phyloP scores from a whole-genome alignment of 495 filamentous ascomycete species.

The Aspergillus incahuasiensis region DNA sequence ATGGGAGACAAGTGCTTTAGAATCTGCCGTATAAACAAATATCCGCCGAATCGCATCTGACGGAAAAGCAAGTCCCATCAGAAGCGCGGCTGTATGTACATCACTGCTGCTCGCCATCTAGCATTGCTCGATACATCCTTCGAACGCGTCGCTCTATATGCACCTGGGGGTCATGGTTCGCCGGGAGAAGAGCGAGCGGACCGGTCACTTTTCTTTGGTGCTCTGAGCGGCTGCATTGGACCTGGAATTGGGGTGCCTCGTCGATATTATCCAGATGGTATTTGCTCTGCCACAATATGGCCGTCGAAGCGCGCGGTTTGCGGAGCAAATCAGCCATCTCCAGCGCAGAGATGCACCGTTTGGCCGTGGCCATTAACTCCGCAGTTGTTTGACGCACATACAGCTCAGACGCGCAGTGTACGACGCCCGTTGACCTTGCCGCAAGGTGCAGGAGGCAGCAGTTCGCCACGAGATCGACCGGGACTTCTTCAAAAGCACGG shows the following conservation, averaged over 20 bases:
- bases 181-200: neutral
- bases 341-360: neutral
- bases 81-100: no score
- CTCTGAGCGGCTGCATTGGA: neutral
- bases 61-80: no score
- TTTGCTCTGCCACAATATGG: neutral
- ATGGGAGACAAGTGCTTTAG: no score
- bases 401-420: constrained; percentile 2
- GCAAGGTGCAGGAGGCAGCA: constrained; percentile 15
- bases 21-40: neutral
- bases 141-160: neutral
- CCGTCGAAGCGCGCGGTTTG: neutral
- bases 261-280: neutral
- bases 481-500: constrained; percentile 13
- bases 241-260: neutral
- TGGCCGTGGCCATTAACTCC: neutral
- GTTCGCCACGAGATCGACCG: constrained; percentile 18
- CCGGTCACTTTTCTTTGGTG: neutral
- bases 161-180: neutral
- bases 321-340: neutral
- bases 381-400: neutral
- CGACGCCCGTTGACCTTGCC: constrained; percentile 7
- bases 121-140: neutral
- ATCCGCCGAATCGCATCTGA: no score
- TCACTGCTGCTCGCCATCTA: neutral